Conservation (phyloP, 768 basidiomycete genomes). For the Boletus vermiculosoides region DNA sequence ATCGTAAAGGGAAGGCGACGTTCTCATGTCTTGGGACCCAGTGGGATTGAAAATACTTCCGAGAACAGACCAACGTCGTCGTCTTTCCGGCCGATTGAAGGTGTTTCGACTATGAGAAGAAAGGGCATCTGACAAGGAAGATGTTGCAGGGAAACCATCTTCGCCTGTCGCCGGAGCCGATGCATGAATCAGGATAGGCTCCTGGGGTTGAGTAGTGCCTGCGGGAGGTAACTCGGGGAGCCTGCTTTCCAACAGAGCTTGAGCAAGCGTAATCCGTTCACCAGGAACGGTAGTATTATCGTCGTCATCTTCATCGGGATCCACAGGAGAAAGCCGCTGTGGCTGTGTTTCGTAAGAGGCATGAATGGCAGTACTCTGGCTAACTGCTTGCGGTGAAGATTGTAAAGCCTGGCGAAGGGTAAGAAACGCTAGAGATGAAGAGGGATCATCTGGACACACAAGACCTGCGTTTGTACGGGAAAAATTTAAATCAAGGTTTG, state of each 20-base stretch:
- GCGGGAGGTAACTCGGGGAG: constrained; percentile 70
- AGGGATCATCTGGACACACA: constrained; percentile 47
- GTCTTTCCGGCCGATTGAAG: constrained; percentile 36
- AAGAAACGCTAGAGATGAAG: constrained; percentile 60
- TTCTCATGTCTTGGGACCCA: constrained; percentile 25
- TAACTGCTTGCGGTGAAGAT: constrained; percentile 39
- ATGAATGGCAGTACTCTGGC: constrained; percentile 21
- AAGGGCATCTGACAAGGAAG: constrained; percentile 47
- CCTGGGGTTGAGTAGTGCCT: constrained; percentile 63
- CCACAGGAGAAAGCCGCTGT: constrained; percentile 38
- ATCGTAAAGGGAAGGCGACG: constrained; percentile 27
- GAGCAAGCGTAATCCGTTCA: constrained; percentile 68
- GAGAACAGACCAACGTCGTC: constrained; percentile 74
- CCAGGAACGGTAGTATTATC: constrained; percentile 40
- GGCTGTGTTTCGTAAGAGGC: constrained; percentile 27
- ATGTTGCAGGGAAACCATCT: constrained; percentile 43
- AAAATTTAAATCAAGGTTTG: constrained; percentile 63
- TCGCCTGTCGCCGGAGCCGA: constrained; percentile 41
- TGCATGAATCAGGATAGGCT: constrained; percentile 62
- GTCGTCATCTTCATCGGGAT: constrained; percentile 59
- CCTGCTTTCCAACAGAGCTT: constrained; percentile 77
- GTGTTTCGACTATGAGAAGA: constrained; percentile 32
- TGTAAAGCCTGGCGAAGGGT: constrained; percentile 65
- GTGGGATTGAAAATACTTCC: constrained; percentile 42
- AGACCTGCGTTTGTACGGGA: constrained; percentile 35